Evolutionary conservation across 805 yeast genomes (phyloP).

Genomic region (Saturnispora hagleri): DNA sequence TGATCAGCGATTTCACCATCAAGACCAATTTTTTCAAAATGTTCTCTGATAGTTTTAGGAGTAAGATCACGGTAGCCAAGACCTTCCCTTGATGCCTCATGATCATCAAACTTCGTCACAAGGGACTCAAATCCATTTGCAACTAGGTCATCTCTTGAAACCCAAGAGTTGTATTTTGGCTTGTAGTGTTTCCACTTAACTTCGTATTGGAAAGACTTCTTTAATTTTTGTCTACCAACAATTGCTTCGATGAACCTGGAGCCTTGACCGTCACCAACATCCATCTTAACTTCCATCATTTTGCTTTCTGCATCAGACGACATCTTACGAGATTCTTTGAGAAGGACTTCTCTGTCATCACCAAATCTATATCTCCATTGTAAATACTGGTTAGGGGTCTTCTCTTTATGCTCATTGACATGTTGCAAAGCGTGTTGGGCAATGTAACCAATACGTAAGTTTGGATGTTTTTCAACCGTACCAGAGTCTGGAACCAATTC

Average conservation of each 20-base stretch:
- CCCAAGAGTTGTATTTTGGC: slow-evolving; percentile 92
- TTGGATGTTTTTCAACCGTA: slow-evolving; percentile 94
- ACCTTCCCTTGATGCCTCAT: slow-evolving; percentile 99
- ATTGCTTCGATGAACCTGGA: slow-evolving; percentile 85
- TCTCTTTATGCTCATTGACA: slow-evolving; percentile 94
- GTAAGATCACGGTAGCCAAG: slow-evolving; percentile 91
- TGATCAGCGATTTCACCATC: slow-evolving; percentile 98
- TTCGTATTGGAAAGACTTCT: slow-evolving; percentile 95
- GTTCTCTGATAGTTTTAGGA: slow-evolving; percentile 90
- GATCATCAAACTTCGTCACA: slow-evolving; percentile 96
- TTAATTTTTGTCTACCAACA: slow-evolving; percentile 94
- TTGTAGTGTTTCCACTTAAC: slow-evolving; percentile 88
- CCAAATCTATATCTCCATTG: slow-evolving; percentile 99
- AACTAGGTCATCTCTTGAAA: slow-evolving; percentile 70
- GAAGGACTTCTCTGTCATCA: slow-evolving; percentile 92
- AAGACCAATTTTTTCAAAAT: slow-evolving; percentile 93
- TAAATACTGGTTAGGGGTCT: slow-evolving; percentile 93
- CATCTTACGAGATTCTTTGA: slow-evolving; percentile 87
- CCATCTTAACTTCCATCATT: slow-evolving; percentile 69
- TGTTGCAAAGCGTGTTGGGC: slow-evolving; percentile 98
- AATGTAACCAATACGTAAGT: slow-evolving; percentile 94
- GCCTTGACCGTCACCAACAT: slow-evolving; percentile 74
- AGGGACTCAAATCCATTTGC: slow-evolving; percentile 84
- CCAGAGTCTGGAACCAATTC: slow-evolving; percentile 83
- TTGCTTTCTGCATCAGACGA: slow-evolving; percentile 63